Percentiles rank a stretch among this genome's conserved stretches.
phyloP scores from a whole-genome alignment of 768 basidiomycete genomes.

The Phylloporus arenicola region DNA sequence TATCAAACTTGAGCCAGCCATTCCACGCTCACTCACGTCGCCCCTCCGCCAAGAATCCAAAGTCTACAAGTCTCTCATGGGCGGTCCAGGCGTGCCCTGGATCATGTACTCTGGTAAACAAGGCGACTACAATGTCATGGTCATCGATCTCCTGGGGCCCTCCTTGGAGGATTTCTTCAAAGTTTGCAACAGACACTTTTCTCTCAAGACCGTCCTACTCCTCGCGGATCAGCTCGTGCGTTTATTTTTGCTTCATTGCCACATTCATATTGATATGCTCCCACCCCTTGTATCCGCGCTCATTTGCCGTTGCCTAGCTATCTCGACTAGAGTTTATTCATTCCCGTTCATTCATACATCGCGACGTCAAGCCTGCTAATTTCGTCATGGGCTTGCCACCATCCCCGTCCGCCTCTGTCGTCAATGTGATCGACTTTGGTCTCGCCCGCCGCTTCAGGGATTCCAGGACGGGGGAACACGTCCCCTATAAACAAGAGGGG shows the following conservation, averaged over 20 bases:
- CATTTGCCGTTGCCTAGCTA: slow-evolving; percentile 48
- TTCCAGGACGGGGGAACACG: slow-evolving; percentile 55
- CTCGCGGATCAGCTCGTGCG: slow-evolving; percentile 92
- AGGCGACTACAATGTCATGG: slow-evolving; percentile 95
- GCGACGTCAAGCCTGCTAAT: slow-evolving; percentile 98
- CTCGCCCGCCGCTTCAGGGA: slow-evolving; percentile 78
- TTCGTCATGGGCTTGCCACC: slow-evolving; percentile 83
- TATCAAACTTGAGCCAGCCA: slow-evolving; percentile 73
- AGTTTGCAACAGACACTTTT: slow-evolving; percentile 87
- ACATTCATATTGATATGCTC: slow-evolving; percentile 8
- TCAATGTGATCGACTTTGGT: slow-evolving; percentile 92
- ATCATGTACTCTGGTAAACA: slow-evolving; percentile 89
- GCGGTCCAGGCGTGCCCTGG: slow-evolving; percentile 85
- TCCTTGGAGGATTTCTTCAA: slow-evolving; percentile 84
- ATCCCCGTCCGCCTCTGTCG: slow-evolving; percentile 58
- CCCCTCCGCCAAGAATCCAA: slow-evolving; percentile 85
- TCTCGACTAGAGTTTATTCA: slow-evolving; percentile 97
- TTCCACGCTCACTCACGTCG: slow-evolving; percentile 40
- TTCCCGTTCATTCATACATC: slow-evolving; percentile 89
- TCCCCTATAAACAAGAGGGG: slow-evolving; percentile 67
- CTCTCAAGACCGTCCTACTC: slow-evolving; percentile 88
- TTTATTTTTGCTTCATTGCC: slow-evolving; percentile 9
- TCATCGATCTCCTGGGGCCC: slow-evolving; percentile 94
- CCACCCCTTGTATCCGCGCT: slow-evolving; percentile 16
- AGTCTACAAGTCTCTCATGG: slow-evolving; percentile 88